phyloP scores from a whole-genome alignment of 768 basidiomycete genomes.

The Tylopilus sp. region DNA sequence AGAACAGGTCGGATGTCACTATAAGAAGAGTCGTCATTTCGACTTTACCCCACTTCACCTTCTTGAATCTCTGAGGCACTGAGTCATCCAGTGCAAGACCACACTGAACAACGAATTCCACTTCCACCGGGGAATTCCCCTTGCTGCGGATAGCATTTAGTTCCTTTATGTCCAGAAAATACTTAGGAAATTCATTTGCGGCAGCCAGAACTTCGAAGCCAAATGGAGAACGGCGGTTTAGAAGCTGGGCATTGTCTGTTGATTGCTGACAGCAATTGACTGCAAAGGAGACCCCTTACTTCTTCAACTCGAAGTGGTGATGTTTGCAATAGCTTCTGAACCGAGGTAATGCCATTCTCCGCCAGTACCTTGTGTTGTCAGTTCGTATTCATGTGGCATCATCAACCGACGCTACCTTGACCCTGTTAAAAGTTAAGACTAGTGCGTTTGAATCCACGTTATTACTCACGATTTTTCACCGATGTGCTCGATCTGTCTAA shows the following conservation, averaged over 20 bases:
- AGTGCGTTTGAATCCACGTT: not conserved
- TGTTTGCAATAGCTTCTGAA: constrained; percentile 53
- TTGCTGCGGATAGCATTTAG: constrained; percentile 37
- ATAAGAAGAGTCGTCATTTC: constrained; percentile 74
- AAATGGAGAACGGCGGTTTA: constrained; percentile 73
- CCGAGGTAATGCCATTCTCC: constrained; percentile 63
- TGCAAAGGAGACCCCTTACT: constrained; percentile 33
- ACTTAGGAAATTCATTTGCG: constrained; percentile 63
- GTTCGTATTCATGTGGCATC: not conserved
- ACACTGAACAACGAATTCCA: constrained; percentile 58
- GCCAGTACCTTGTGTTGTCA: constrained; percentile 59
- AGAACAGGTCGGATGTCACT: constrained; percentile 68
- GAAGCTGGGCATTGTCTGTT: constrained; percentile 43
- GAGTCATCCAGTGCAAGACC: constrained; percentile 37
- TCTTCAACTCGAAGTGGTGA: constrained; percentile 61
- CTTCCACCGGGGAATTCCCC: constrained; percentile 51
- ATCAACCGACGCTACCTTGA: constrained; percentile 18
- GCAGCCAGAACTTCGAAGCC: constrained; percentile 65
- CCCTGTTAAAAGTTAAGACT: constrained; percentile 14
- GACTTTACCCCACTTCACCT: constrained; percentile 38
- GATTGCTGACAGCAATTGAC: constrained; percentile 3
- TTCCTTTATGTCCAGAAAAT: constrained; percentile 52
- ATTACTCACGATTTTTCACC: constrained; percentile 83
- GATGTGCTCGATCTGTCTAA: constrained; percentile 86
- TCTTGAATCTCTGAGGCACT: constrained; percentile 40